Evolutionary conservation across 768 basidiomycete species (phyloP), one percentile per base, ranked within the genome.

Genomic region (Boletales sp.): DNA sequence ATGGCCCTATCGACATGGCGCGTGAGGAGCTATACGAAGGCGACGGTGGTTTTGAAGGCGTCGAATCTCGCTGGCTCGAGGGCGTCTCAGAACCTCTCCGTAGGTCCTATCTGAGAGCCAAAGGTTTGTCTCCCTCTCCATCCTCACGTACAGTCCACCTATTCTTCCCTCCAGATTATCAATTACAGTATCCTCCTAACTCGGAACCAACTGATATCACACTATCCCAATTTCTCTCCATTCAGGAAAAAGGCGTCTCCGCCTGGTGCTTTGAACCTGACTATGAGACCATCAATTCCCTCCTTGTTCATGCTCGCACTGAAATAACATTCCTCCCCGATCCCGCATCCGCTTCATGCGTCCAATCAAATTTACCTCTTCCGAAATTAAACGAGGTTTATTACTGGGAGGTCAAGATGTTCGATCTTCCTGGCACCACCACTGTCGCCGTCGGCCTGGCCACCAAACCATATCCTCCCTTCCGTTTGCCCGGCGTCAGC

Each of bases 191-290:
- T 69, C 91, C 90, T 5, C 94, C 97, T 30, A 93, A 95, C 65
- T 98, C 97, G n/a, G 77, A 87, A 39, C 91, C 94, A 19, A 94
- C 95, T 45, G 97, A 99, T 68, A 98, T 99, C 70, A 99, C 95
- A 1, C 77, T 99, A 46, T 95, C 95, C 9, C 97, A 99, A 63
- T 98, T 98, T 72, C 84, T 99, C 18, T 94, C 94, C 24, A 99
- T 99, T 50, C 97, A 99, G 67, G 97, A 99, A 72, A 99, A 99
- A 64, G 97, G 97, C 57, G 95, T 99, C 40, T 95, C 94, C 24
- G 97, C 97, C 15, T 99, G 97, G 97, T 94, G 85, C 35, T 99
- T 99, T 65, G 97, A 99, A 68, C 97, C 97, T 32, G 97, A 98
- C 67, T 97, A 94, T 66, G 94, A 98, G 70, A 87, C 91, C 46